Conservation (phyloP, 768 basidiomycete genomes). For the Mycena rebaudengoi region DNA sequence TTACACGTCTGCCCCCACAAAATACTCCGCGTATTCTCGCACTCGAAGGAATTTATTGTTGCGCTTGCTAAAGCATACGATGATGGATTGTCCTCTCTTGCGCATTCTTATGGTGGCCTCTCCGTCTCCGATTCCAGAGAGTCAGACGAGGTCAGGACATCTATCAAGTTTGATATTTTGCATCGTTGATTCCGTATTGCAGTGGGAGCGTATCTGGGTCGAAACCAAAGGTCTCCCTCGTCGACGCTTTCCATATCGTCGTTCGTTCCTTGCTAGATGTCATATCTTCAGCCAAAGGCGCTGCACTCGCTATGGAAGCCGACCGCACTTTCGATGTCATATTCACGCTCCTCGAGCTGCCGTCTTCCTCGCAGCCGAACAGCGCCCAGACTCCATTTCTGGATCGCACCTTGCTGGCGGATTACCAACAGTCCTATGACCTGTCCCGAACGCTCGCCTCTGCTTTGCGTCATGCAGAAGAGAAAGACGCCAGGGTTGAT, state of each 20-base stretch:
- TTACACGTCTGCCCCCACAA: conserved; percentile 59
- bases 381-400: conserved; percentile 62
- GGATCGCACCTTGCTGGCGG: conserved; percentile 70
- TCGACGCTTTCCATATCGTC: conserved; percentile 75
- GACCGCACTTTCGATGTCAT: conserved; percentile 67
- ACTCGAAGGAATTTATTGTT: conserved; percentile 58
- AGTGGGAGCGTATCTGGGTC: conserved; percentile 79
- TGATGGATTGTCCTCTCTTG: conserved; percentile 60
- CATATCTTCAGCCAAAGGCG: conserved; percentile 52
- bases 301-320: conserved; percentile 52
- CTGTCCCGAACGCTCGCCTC: conserved; percentile 59
- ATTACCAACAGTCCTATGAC: conserved; percentile 76
- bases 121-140: conserved; percentile 36
- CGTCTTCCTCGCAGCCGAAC: conserved; percentile 41
- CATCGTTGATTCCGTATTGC: background rate
- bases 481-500: conserved; percentile 68
- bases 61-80: conserved; percentile 70
- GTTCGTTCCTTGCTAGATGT: conserved; percentile 58
- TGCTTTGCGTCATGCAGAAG: conserved; percentile 52
- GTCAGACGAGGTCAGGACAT: conserved; percentile 35
- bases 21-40: conserved; percentile 60
- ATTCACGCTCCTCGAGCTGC: conserved; percentile 64
- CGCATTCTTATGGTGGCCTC: conserved; percentile 69
- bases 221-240: conserved; percentile 75
- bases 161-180: conserved; percentile 42